phyloP scores from a whole-genome alignment of 1,284 basidiomycete species.

The Fistulinella staudtii region DNA sequence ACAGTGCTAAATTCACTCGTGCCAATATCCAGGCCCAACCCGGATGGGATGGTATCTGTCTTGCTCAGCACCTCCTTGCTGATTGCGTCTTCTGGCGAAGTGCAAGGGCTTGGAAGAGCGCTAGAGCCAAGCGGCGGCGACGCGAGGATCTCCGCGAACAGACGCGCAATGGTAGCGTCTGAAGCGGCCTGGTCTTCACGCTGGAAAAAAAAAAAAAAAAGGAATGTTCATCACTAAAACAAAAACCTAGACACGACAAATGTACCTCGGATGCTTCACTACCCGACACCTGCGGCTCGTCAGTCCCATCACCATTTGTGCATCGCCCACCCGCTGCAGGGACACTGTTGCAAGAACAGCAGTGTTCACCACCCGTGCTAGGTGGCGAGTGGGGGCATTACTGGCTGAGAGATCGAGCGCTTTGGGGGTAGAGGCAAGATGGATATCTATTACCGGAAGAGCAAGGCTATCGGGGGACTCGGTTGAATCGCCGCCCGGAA shows the following conservation, averaged over 20 bases:
- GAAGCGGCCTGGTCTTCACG: constrained; percentile 30
- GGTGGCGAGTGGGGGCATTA: constrained; percentile 79
- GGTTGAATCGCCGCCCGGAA: constrained; percentile 29
- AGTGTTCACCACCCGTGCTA: constrained; percentile 89
- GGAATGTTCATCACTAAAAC: no score
- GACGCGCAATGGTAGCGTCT: constrained; percentile 30
- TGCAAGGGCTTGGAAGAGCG: constrained; percentile 31
- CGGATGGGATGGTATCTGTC: background rate
- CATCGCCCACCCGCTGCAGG: constrained; percentile 78
- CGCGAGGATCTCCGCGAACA: constrained; percentile 35
- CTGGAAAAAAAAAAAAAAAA: constrained; percentile 6
- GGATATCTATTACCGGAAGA: no score
- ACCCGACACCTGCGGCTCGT: constrained; percentile 13
- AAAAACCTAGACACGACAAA: background rate
- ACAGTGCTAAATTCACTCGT: constrained; percentile 17
- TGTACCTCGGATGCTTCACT: constrained; percentile 20
- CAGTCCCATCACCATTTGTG: constrained; percentile 38
- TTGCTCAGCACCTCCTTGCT: constrained; percentile 24
- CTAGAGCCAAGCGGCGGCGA: constrained; percentile 32
- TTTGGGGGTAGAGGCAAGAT: constrained; percentile 16
- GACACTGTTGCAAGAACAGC: constrained; percentile 55
- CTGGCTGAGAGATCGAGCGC: constrained; percentile 30
- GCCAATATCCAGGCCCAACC: constrained; percentile 29
- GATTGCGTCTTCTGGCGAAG: constrained; percentile 31
- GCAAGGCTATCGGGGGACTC: constrained; percentile 27